phyloP scores from a whole-genome alignment of 2,329 filamentous ascomycete genomes.

The Cordyceps cateniannulata region DNA sequence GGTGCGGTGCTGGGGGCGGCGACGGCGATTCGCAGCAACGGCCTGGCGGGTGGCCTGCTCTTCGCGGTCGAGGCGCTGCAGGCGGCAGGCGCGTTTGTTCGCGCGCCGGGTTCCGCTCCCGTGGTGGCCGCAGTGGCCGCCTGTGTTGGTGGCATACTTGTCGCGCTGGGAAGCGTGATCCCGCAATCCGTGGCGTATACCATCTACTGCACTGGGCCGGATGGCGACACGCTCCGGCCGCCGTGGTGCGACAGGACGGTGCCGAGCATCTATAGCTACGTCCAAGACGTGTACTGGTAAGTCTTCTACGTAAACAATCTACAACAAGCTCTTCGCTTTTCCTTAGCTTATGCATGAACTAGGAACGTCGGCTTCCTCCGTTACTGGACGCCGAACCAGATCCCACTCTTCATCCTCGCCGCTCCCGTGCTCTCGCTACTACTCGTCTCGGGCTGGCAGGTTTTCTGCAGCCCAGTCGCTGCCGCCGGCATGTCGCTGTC shows the following conservation, averaged over 20 bases:
- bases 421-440: conserved; percentile 64
- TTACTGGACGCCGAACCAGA: conserved; percentile 84
- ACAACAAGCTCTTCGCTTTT: too few relatives aligned
- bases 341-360: neutral
- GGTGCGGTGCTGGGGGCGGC: conserved; percentile 67
- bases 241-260: conserved; percentile 70
- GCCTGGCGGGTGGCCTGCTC: conserved; percentile 71
- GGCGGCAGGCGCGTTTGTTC: conserved; percentile 21
- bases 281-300: conserved; percentile 87
- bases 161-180: conserved; percentile 59
- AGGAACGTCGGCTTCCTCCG: conserved; percentile 84
- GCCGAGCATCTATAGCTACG: conserved; percentile 87
- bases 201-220: conserved; percentile 53
- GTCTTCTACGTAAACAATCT: conserved; percentile 24
- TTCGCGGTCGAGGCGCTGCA: conserved; percentile 58
- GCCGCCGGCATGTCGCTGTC: neutral
- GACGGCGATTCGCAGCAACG: conserved; percentile 75
- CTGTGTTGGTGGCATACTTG: conserved; percentile 58
- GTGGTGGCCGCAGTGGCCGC: conserved; percentile 47
- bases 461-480: conserved; percentile 22
- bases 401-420: conserved; percentile 82
- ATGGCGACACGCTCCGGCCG: conserved; percentile 39
- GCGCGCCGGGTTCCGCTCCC: conserved; percentile 26
- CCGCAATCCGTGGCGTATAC: conserved; percentile 73
- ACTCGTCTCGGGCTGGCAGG: conserved; percentile 49